phyloP scores from a whole-genome alignment of 2,329 filamentous ascomycete species.

The Neodidymelliopsis sp. region DNA sequence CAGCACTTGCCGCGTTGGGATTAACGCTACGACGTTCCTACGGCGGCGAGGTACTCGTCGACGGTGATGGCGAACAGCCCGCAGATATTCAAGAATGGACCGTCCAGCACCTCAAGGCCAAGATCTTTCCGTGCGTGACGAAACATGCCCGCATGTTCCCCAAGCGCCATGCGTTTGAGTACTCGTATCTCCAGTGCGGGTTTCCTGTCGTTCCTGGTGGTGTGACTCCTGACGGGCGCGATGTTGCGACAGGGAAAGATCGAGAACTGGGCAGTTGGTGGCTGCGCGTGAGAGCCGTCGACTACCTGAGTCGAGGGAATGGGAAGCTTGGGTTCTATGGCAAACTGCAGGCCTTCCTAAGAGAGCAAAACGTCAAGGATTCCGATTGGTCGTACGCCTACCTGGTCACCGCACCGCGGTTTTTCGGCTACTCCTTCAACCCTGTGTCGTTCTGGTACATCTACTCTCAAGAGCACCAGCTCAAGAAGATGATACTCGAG shows the following conservation, averaged over 20 bases:
- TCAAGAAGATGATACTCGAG: constrained; percentile 73
- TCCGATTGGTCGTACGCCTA: constrained; percentile 71
- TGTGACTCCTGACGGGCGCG: constrained; percentile 25
- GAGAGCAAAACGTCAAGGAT: constrained; percentile 64
- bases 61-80: background rate
- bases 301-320: constrained; percentile 67
- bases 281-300: constrained; percentile 66
- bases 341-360: constrained; percentile 69
- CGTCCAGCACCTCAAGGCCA: constrained; percentile 30
- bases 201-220: constrained; percentile 71
- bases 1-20: constrained; percentile 22
- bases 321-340: constrained; percentile 63
- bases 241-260: constrained; percentile 32
- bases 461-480: constrained; percentile 64
- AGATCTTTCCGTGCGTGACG: constrained; percentile 71
- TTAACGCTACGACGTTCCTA: constrained; percentile 5
- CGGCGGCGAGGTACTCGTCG: background rate
- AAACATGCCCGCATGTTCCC: constrained; percentile 73
- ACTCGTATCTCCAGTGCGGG: constrained; percentile 74
- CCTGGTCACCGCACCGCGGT: constrained; percentile 72
- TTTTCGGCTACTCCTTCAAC: constrained; percentile 76
- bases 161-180: constrained; percentile 71
- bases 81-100: constrained; percentile 19
- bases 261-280: constrained; percentile 54
- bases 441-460: constrained; percentile 83